Base-by-base conservation (phyloP, 1,284 basidiomycete genomes). In the Thecaphora frezii region DNA sequence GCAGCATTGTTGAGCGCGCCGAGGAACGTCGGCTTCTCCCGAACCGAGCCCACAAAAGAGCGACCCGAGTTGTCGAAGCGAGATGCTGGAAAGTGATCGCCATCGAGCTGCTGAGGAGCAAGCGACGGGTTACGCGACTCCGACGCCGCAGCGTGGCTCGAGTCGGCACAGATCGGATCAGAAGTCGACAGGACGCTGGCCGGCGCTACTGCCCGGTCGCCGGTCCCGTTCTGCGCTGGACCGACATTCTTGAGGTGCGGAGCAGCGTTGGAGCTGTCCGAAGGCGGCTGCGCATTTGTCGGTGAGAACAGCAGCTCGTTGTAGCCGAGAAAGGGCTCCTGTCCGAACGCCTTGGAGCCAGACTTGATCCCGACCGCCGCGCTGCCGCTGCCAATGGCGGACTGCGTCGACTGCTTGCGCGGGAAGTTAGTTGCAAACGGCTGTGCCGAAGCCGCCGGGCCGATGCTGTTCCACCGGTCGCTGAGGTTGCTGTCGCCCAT, bases 381-480 rank as follows among this genome's bases (percentile, higher is more conserved):
- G 21, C 52, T 23, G 23, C 50, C 39, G 24, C 55, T 14, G 7
- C 56, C 58, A 21, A 56, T 46, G 23, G 51, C 45, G 9, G 59
- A 48, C 19, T 66, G 59, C 3, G 57, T 28, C 2, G 64, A 66
- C 10, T 44, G 59, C 39, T 62, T 66, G 40, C 59, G 58, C 18
- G 64, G 46, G 28, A 44, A 25, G 44, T 19, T 39, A 19, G 44
- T 10, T 41, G 22, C 49, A 18, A 36, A 36, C 7, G 54, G 47
- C 41, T 53, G 56, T 33, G 24, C 19, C 21, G 23, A 26, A 43
- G 41, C 45, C 5, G 58, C 51, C 57, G 67, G 66, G 10, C 58
- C 58, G 30, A 73, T 67, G 26, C 70, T 68, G 22, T 68, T 60
- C 71, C 71, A 74, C 16, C 71, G 50, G 24, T 74, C 71, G 46